These are phyloP conservation scores for Metarhizium guizhouense DNA, from an alignment of 2,329 filamentous ascomycete genomes.

Conservation along the genomic window DNA sequence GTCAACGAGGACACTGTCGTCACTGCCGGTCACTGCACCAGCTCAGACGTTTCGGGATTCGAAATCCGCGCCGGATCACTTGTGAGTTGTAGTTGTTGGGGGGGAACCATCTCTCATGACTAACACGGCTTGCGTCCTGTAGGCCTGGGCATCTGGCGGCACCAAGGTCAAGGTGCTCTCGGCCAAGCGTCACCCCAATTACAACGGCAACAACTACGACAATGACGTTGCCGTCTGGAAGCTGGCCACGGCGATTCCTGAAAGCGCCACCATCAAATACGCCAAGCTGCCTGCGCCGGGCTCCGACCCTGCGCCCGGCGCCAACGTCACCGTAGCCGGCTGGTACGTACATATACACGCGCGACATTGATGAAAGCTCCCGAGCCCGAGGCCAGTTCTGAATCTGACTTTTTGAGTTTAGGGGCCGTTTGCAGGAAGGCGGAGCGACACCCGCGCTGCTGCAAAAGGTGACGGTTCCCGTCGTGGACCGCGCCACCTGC, in stretches of 20 bases:
- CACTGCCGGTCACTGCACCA: not conserved
- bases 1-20: not conserved
- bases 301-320: not conserved
- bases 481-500: not conserved
- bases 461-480: not conserved
- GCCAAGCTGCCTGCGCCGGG: not conserved
- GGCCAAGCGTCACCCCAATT: not conserved
- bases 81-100: not conserved
- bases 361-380: too few species aligned
- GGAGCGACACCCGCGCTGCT: not conserved
- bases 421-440: not conserved
- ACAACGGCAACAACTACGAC: not conserved
- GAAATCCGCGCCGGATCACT: not conserved
- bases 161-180: not conserved
- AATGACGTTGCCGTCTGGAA: not conserved
- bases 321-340: not conserved
- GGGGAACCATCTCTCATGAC: not conserved
- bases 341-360: not conserved
- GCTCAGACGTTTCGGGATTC: not conserved
- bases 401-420: not conserved
- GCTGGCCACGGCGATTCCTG: not conserved
- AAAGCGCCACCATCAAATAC: not conserved
- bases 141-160: not conserved
- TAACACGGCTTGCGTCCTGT: not conserved
- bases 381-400: too few species aligned